Evolutionary conservation across 1,284 basidiomycete species (phyloP).

Genomic region (Trametes pubescens): DNA sequence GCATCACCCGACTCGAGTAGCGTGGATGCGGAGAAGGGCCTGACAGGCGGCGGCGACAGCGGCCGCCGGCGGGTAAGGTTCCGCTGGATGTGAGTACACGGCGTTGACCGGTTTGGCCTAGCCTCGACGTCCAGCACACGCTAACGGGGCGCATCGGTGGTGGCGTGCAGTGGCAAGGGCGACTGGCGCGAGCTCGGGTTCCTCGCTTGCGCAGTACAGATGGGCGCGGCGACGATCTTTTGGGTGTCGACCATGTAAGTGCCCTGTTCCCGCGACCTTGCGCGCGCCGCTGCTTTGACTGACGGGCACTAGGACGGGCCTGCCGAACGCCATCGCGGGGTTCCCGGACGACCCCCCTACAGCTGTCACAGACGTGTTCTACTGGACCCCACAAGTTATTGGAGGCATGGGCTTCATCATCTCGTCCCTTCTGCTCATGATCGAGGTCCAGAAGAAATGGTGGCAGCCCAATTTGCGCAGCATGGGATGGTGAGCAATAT

Average conservation of each 20-base stretch:
- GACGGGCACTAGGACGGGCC: conserved; percentile 47
- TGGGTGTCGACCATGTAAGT: conserved; percentile 59
- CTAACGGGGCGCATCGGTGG: conserved; percentile 1
- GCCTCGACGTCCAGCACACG: background rate
- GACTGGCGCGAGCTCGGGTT: conserved; percentile 65
- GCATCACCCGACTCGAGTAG: conserved; percentile 14
- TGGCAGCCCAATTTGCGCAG: conserved; percentile 49
- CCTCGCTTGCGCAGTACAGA: conserved; percentile 57
- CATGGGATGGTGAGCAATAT: conserved; percentile 58
- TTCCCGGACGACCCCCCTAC: conserved; percentile 37
- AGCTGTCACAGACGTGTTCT: conserved; percentile 48
- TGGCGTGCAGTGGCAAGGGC: conserved; percentile 33
- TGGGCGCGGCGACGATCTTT: conserved; percentile 63
- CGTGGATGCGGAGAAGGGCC: conserved; percentile 15
- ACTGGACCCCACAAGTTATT: conserved; percentile 65
- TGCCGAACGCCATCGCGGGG: conserved; percentile 56
- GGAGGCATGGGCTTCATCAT: conserved; percentile 66
- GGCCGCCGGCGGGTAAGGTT: conserved; percentile 22
- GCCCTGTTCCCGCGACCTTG: background rate
- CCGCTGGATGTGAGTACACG: conserved; percentile 36
- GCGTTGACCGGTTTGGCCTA: background rate
- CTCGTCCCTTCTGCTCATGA: conserved; percentile 58
- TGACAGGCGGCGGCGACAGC: conserved; percentile 8
- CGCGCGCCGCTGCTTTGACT: background rate
- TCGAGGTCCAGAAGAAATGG: conserved; percentile 65